phyloP scores from a whole-genome alignment of 805 yeast species.

The Isabelozyma gotoi region DNA sequence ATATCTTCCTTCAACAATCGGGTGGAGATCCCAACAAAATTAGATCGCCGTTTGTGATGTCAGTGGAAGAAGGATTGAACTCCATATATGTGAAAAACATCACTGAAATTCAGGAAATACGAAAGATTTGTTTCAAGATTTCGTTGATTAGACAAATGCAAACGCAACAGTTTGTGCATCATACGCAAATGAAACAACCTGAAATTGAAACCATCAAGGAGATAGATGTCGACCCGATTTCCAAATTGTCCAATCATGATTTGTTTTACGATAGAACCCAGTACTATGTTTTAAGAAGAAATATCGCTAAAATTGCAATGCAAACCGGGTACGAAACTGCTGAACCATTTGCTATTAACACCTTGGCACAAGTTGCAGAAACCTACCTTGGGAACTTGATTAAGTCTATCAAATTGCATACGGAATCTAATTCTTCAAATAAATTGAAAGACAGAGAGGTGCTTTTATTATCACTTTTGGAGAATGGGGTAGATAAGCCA shows the following conservation, averaged over 20 bases:
- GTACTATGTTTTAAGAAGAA: conserved; percentile 61
- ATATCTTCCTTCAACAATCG: conserved; percentile 26
- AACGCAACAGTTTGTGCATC: conserved; percentile 72
- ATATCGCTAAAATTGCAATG: conserved; percentile 81
- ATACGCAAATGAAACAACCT: conserved; percentile 70
- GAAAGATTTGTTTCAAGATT: conserved; percentile 86
- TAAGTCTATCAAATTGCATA: conserved; percentile 64
- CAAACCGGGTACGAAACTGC: conserved; percentile 88
- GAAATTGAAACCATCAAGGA: conserved; percentile 61
- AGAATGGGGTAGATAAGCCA: conserved; percentile 82
- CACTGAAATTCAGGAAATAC: conserved; percentile 77
- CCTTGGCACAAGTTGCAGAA: conserved; percentile 81
- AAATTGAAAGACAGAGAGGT: conserved; percentile 42
- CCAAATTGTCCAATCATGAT: conserved; percentile 72
- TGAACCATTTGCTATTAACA: conserved; percentile 72
- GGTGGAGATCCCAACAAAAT: conserved; percentile 21
- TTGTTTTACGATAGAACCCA: conserved; percentile 58
- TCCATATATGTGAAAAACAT: conserved; percentile 65
- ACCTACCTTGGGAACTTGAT: conserved; percentile 75
- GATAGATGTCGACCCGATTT: conserved; percentile 78
- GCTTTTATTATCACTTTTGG: conserved; percentile 64
- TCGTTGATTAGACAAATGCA: conserved; percentile 89
- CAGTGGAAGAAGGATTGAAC: conserved; percentile 57
- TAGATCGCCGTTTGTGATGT: conserved; percentile 29
- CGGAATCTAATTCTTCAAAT: conserved; percentile 60